Conservation (phyloP, 179 eudicot genomes). For the Spinacia oleracea region DNA sequence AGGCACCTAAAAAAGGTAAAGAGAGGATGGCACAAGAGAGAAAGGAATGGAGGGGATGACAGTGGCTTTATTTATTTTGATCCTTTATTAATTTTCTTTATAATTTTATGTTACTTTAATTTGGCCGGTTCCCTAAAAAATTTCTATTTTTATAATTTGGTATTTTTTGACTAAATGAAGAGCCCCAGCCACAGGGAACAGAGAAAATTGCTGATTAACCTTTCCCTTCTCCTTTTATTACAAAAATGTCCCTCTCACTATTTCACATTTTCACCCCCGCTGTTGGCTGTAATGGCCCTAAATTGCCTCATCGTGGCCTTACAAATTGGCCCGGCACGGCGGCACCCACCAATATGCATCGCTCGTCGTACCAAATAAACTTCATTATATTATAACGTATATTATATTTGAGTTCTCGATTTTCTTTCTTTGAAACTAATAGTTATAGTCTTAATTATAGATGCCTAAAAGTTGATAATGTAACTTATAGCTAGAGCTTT, state of each 20-base stretch:
- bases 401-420: too few relatives aligned
- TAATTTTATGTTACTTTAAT: conserved; percentile 5
- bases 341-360: background rate
- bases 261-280: background rate
- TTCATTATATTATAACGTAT: too few relatives aligned
- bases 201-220: background rate
- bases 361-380: too few relatives aligned
- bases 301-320: background rate
- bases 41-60: conserved; percentile 17
- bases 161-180: conserved; percentile 39
- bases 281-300: too few relatives aligned
- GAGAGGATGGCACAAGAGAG: conserved; percentile 27
- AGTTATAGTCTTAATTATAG: too few relatives aligned
- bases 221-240: conserved; percentile 20
- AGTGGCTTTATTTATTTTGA: conserved; percentile 5
- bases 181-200: conserved; percentile 27
- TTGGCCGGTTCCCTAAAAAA: conserved; percentile 43
- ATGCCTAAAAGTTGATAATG: too few relatives aligned
- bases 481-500: background rate
- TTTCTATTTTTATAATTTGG: conserved; percentile 15
- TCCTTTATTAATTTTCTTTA: background rate
- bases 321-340: background rate
- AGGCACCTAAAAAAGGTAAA: conserved; percentile 24
- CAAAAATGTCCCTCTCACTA: conserved; percentile 29
- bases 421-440: too few relatives aligned